Evolutionary conservation across 768 basidiomycete genomes (phyloP).

Genomic region (Auriscalpium vulgare): DNA sequence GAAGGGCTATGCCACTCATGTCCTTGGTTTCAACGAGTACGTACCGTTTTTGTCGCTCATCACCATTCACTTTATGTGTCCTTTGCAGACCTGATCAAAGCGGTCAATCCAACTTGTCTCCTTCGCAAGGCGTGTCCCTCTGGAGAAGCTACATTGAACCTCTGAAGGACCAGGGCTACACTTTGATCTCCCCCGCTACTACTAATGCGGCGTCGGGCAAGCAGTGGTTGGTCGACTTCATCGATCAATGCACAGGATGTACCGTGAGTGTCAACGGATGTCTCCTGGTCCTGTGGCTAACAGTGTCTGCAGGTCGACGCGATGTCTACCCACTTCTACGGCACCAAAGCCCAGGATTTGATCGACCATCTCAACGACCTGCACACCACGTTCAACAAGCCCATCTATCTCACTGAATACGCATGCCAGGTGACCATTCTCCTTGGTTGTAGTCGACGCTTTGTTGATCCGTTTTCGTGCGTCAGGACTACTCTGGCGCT

Average conservation of each 20-base stretch:
- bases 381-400: constrained; percentile 33
- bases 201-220: constrained; percentile 53
- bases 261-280: constrained; percentile 30
- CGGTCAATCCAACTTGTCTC: constrained; percentile 53
- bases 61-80: constrained; percentile 13
- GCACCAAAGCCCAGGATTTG: constrained; percentile 37
- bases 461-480: background rate
- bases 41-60: constrained; percentile 22
- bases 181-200: constrained; percentile 55
- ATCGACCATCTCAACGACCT: constrained; percentile 41
- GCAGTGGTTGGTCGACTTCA: constrained; percentile 58
- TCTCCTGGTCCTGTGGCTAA: background rate
- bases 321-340: constrained; percentile 67
- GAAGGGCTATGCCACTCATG: constrained; percentile 41
- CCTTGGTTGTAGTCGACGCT: background rate
- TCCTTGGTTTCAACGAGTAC: constrained; percentile 71
- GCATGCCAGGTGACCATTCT: constrained; percentile 44
- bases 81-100: constrained; percentile 54
- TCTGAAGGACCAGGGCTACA: constrained; percentile 46
- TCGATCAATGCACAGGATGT: constrained; percentile 44
- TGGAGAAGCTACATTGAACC: constrained; percentile 61
- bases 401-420: constrained; percentile 62
- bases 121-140: constrained; percentile 39
- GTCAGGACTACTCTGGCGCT: constrained; percentile 45
- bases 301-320: constrained; percentile 38